phyloP scores from a whole-genome alignment of 805 yeast species.

The Saccharomycopsis malanga region DNA sequence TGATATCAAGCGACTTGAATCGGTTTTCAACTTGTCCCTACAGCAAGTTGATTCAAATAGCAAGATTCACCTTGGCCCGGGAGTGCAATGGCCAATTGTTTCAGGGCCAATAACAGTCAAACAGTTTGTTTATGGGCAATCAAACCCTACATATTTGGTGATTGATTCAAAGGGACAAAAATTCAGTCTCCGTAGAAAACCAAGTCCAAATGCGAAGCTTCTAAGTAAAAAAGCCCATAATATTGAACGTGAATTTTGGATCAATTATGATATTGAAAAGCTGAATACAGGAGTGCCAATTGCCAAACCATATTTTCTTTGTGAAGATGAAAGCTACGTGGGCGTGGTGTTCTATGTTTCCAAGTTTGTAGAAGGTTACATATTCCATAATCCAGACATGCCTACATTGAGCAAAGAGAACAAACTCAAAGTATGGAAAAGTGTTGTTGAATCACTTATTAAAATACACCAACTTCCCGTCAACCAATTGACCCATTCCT shows the following conservation, averaged over 20 bases:
- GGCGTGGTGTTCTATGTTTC: conserved; percentile 55
- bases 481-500: conserved; percentile 32
- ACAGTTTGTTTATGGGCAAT: conserved; percentile 58
- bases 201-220: conserved; percentile 41
- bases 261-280: conserved; percentile 29
- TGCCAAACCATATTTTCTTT: conserved; percentile 44
- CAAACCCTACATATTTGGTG: conserved; percentile 54
- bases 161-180: conserved; percentile 34
- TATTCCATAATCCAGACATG: conserved; percentile 48
- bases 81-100: conserved; percentile 23
- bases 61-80: conserved; percentile 22
- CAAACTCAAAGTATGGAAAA: conserved; percentile 35
- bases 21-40: conserved; percentile 23
- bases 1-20: conserved; percentile 25
- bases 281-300: conserved; percentile 37
- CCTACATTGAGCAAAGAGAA: conserved; percentile 30
- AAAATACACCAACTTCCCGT: conserved; percentile 46
- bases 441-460: conserved; percentile 41
- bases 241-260: conserved; percentile 52
- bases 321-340: conserved; percentile 44
- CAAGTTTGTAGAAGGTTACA: conserved; percentile 52
- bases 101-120: conserved; percentile 31
- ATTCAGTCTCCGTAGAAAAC: conserved; percentile 51
- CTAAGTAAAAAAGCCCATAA: conserved; percentile 55
- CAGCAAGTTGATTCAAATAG: conserved; percentile 10